Evolutionary conservation across 768 basidiomycete species (phyloP), one percentile per base, ranked within the genome.

Genomic region (Dentipellis fragilis): DNA sequence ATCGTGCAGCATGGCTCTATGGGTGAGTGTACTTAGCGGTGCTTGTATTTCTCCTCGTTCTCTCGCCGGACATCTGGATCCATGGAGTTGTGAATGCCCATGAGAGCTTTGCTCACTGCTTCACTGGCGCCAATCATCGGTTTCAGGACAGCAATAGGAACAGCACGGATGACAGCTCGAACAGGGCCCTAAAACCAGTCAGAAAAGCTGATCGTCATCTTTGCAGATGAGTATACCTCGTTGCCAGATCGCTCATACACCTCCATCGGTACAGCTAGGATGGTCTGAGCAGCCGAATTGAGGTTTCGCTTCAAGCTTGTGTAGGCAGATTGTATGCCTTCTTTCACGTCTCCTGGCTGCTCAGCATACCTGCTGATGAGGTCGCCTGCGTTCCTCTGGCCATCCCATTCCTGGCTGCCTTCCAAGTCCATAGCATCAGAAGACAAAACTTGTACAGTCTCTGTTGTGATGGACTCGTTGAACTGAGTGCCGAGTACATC

Each of bases 61-160:
- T 95, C 93, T 52, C 80, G 76, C 47, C 83, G 81, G 49, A 87
- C 75, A 57, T 84, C 80, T 10, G 95, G 93, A 68, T 98, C 93
- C 63, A 99, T 72, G 48, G 91, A 81, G 67, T 98, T 98, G 63
- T 93, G 87, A 39, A 99, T 75, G 8, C 96, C 96, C 54, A 97
- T 78, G 38, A 98, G 72, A 0, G 95, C 94, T 75, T 98, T 94
- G 72, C 92, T 87, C 57, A 98, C 87, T 2, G 96, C 96, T 70
- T 96, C 95, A 51, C 87, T 92, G 4, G 94, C 93, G 4, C 96
- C 96, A 56, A 98, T 99, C 92, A 96, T 95, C 1, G 96, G 93
- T 64, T 91, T 93, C 62, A 99, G 72, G 10, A 99, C 93, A 0
- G 96, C 96, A 57, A 98, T 94, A 6, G 96, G 96, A 10, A 98